Base-by-base conservation (phyloP, 2,329 filamentous ascomycete species). In the Fusarium drepaniforme region DNA sequence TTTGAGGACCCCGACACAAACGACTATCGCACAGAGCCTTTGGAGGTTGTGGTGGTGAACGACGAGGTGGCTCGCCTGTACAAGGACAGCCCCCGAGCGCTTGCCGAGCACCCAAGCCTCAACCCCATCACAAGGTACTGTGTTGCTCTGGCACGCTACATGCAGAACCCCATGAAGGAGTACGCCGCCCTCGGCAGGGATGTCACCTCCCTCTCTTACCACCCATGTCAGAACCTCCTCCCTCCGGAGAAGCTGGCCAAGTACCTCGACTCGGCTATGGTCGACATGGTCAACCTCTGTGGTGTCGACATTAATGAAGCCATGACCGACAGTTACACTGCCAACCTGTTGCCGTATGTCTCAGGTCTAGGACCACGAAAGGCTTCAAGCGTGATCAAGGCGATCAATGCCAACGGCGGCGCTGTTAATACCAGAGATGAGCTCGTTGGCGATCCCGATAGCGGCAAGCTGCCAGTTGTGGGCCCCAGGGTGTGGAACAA, bases 31-130 rank as follows among this genome's bases (percentile, higher is more conserved):
- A 93, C 88, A 68, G 95, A 98, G 79, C 90, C 91, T 13, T 87
- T 99, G 35, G 96, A 98, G 69, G 93, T 98, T 12, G 88, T 98
- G 35, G 91, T 98, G 65, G 94, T 98, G 72, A 98, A 98, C 78
- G 97, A 99, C 78, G 97, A 99, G 84, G 95, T 98, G 60, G 97
- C 97, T n/a, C 92, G 97, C 53, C 89, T 98, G 5, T 99, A 98
- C 85, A 96, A 98, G 83, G 94, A 95, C 78, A 98, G 95, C 81
- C 90, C 92, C 16, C 91, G 96, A 49, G 96, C 94, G 13, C 87
- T 90, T 59, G 86, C 90, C 13, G 96, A 98, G 73, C 94, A 98
- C 80, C 95, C 97, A 8, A 92, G 92, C 15, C 88, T 97, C 35
- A 90, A 91, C 64, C 91, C 94, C 8, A 87, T 98, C 62, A 94